Evolutionary conservation across 306 rosid species (phyloP).

Genomic region (Oemleria cerasiformis): DNA sequence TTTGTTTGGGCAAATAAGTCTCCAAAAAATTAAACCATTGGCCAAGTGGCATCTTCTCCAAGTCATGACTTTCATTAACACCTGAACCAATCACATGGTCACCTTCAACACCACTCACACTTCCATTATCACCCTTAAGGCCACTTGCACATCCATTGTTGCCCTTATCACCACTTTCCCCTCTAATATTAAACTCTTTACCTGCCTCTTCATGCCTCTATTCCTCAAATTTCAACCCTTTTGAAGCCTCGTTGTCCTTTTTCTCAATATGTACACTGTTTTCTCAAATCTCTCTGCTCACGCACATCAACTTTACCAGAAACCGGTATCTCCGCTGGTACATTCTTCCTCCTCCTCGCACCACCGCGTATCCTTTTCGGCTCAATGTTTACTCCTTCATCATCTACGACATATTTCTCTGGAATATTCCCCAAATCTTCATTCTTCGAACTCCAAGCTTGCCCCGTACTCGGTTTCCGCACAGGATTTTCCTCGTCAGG

Average conservation of each 20-base stretch:
- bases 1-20: slow-evolving; percentile 56
- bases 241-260: too few species aligned
- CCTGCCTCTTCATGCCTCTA: not conserved
- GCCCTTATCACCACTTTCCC: slow-evolving; percentile 3
- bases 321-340: slow-evolving; percentile 20
- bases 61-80: slow-evolving; percentile 26
- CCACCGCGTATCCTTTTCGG: slow-evolving; percentile 28
- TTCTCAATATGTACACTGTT: too few species aligned
- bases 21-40: slow-evolving; percentile 81
- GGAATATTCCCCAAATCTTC: slow-evolving; percentile 22
- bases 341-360: slow-evolving; percentile 25
- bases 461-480: slow-evolving; percentile 8
- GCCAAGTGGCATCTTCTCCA: slow-evolving; percentile 59
- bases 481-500: not conserved
- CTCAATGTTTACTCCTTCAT: too few species aligned
- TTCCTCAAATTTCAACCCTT: slow-evolving; percentile 8
- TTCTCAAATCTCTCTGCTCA: too few species aligned
- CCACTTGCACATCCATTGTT: not conserved
- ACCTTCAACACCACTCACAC: too few species aligned
- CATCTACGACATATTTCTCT: slow-evolving; percentile 25
- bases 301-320: not conserved
- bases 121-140: slow-evolving; percentile 22
- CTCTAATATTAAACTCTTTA: not conserved
- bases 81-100: slow-evolving; percentile 2
- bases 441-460: slow-evolving; percentile 28